Percentiles rank a stretch among this genome's conserved stretches.
These are phyloP conservation scores for Fusarium solani-melongenae DNA, from an alignment of 2,329 filamentous ascomycete species.

Conservation along the genomic window DNA sequence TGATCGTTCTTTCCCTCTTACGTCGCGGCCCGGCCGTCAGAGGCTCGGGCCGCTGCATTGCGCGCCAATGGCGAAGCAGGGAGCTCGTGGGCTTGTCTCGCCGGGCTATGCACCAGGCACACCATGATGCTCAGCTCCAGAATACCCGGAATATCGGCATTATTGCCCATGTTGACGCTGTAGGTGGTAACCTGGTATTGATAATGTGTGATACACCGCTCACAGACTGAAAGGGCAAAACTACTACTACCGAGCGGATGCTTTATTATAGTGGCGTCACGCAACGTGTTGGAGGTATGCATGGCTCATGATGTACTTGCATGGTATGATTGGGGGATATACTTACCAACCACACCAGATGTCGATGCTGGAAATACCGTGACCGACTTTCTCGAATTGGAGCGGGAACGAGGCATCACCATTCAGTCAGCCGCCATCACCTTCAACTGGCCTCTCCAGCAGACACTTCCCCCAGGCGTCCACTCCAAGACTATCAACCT, in stretches of 20 bases:
- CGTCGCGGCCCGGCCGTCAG: constrained; percentile 33
- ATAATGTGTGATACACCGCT: background rate
- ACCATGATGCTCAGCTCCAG: constrained; percentile 44
- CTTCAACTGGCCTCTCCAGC: constrained; percentile 84
- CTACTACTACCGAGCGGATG: constrained; percentile 98
- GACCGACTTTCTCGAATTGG: constrained; percentile 94
- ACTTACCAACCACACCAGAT: constrained; percentile 60
- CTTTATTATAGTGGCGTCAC: constrained; percentile 95
- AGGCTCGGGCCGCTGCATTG: constrained; percentile 34
- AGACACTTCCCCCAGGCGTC: constrained; percentile 53
- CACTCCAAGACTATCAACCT: constrained; percentile 80
- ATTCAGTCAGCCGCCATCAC: constrained; percentile 98
- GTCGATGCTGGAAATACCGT: constrained; percentile 97
- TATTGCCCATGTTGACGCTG: constrained; percentile 97
- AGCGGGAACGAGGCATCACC: constrained; percentile 92
- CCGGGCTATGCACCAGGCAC: constrained; percentile 32
- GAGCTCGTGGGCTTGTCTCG: constrained; percentile 19
- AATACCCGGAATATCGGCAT: constrained; percentile 95
- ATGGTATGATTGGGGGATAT: background rate
- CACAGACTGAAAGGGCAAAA: constrained; percentile 75
- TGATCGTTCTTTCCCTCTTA: constrained; percentile 40
- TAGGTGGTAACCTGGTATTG: constrained; percentile 46
- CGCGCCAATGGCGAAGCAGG: constrained; percentile 37
- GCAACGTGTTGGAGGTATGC: constrained; percentile 77
- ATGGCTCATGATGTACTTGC: background rate